These are phyloP conservation scores for Chaetomiaceae sp. DNA, from an alignment of 2,329 filamentous ascomycete genomes.

Conservation along the genomic window DNA sequence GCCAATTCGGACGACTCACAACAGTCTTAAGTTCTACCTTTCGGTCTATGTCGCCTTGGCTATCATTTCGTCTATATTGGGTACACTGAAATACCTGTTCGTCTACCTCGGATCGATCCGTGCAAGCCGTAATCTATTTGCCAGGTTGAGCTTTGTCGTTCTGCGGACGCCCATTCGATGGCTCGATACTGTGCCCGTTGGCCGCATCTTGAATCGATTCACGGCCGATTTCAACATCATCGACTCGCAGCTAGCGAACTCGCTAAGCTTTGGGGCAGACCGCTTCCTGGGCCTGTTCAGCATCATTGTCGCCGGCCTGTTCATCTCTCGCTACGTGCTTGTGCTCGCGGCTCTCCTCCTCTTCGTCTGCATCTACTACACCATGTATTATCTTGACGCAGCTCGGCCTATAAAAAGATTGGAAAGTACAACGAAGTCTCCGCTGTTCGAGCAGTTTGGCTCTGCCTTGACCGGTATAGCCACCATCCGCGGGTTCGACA, in stretches of 20 bases:
- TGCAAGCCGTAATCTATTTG: slow-evolving; percentile 64
- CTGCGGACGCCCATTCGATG: slow-evolving; percentile 69
- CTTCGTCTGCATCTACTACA: slow-evolving; percentile 52
- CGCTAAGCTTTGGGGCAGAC: slow-evolving; percentile 56
- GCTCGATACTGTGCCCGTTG: slow-evolving; percentile 74
- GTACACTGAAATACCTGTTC: slow-evolving; percentile 59
- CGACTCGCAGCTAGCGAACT: slow-evolving; percentile 62
- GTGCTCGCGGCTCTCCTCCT: slow-evolving; percentile 57
- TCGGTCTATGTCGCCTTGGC: slow-evolving; percentile 63
- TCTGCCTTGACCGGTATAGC: slow-evolving; percentile 66
- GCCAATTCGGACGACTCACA: slow-evolving; percentile 24
- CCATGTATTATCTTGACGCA: slow-evolving; percentile 60
- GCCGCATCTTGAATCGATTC: slow-evolving; percentile 72
- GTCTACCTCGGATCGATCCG: slow-evolving; percentile 61
- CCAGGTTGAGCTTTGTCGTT: slow-evolving; percentile 60
- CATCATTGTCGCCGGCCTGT: slow-evolving; percentile 61
- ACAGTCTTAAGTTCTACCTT: slow-evolving; percentile 59
- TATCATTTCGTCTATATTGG: slow-evolving; percentile 50
- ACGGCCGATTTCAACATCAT: slow-evolving; percentile 72
- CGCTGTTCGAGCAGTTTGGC: slow-evolving; percentile 75
- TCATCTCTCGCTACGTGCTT: slow-evolving; percentile 65
- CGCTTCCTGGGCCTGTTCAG: slow-evolving; percentile 59
- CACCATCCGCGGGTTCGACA: slow-evolving; percentile 72
- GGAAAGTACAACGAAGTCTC: slow-evolving; percentile 71
- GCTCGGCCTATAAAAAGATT: slow-evolving; percentile 72